Evolutionary conservation across 306 rosid genomes (phyloP).

Genomic region (Trifolium pratense): DNA sequence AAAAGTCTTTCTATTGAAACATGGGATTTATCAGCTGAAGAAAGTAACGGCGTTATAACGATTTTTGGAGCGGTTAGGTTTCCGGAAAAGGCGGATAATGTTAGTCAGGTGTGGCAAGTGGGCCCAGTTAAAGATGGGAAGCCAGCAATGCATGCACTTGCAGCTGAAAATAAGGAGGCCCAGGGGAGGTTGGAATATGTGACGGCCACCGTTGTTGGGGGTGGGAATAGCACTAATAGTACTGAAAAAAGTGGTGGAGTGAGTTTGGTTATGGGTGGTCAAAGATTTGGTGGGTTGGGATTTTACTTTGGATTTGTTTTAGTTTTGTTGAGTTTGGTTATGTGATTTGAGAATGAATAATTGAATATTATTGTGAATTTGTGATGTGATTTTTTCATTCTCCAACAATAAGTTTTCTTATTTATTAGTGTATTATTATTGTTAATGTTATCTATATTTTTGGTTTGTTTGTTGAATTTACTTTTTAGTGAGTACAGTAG

Average conservation of each 20-base stretch:
- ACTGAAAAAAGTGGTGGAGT: slow-evolving; percentile 7
- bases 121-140: slow-evolving; percentile 49
- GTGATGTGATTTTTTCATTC: not conserved
- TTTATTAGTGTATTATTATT: too few relatives aligned
- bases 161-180: too few relatives aligned
- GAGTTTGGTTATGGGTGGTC: not conserved
- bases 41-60: slow-evolving; percentile 13
- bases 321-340: not conserved
- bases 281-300: too few relatives aligned
- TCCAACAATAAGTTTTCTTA: too few relatives aligned
- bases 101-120: slow-evolving; percentile 76
- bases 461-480: too few relatives aligned
- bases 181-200: too few relatives aligned
- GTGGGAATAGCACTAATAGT: not conserved
- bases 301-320: not conserved
- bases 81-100: slow-evolving; percentile 42
- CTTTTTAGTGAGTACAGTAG: too few relatives aligned
- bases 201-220: too few relatives aligned
- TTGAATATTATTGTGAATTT: not conserved
- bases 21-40: slow-evolving; percentile 45
- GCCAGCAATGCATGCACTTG: not conserved
- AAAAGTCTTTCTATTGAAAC: slow-evolving; percentile 46
- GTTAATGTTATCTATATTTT: too few relatives aligned
- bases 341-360: too few relatives aligned
- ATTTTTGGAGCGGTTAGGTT: slow-evolving; percentile 55